phyloP scores from a whole-genome alignment of 2,329 filamentous ascomycete genomes.

The Endoconidiophora polonica region DNA sequence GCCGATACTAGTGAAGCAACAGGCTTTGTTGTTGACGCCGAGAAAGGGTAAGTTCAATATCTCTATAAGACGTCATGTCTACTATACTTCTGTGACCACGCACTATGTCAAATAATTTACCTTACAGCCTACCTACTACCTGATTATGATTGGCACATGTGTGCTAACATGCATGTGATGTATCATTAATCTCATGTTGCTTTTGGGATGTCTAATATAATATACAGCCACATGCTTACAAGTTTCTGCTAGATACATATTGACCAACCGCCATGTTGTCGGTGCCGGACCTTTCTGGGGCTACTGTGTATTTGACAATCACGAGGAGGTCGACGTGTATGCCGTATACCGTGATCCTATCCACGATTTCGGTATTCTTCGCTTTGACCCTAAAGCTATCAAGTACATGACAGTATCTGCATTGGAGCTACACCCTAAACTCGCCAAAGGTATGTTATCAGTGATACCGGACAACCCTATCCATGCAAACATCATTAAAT shows the following conservation, averaged over 20 bases:
- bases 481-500: constrained; percentile 12
- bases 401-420: constrained; percentile 90
- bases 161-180: too few relatives aligned
- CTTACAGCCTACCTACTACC: too few relatives aligned
- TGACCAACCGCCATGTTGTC: constrained; percentile 86
- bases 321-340: constrained; percentile 89
- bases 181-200: too few relatives aligned
- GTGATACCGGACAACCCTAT: background rate
- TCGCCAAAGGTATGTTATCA: constrained; percentile 42
- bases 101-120: too few relatives aligned
- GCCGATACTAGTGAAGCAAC: constrained; percentile 91
- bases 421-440: constrained; percentile 65
- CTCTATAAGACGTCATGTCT: too few relatives aligned
- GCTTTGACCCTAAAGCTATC: constrained; percentile 89
- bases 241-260: constrained; percentile 41
- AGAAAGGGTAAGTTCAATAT: constrained; percentile 48
- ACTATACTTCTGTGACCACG: too few relatives aligned
- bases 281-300: constrained; percentile 94
- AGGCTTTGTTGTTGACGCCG: constrained; percentile 91
- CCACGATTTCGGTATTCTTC: constrained; percentile 92
- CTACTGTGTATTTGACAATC: constrained; percentile 96
- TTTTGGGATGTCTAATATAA: too few relatives aligned
- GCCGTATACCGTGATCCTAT: constrained; percentile 96
- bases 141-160: too few relatives aligned
- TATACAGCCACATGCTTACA: background rate